phyloP scores from a whole-genome alignment of 495 filamentous ascomycete species.

The Penicillium goetzii region DNA sequence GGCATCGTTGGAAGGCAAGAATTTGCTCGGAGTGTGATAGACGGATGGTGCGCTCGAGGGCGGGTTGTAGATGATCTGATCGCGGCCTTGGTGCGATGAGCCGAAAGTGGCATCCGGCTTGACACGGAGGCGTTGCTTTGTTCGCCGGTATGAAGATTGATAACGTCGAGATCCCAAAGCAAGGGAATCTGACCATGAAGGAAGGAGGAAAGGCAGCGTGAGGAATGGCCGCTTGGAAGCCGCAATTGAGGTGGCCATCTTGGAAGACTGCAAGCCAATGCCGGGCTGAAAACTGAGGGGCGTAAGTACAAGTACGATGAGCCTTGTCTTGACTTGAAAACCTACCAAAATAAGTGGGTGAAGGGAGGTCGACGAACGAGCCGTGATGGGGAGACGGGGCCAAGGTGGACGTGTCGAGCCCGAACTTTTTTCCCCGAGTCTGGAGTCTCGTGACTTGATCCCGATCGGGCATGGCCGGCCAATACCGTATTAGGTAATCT shows the following conservation, averaged over 20 bases:
- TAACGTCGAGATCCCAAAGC: constrained; percentile 51
- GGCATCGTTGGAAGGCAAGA: constrained; percentile 79
- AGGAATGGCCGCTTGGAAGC: constrained; percentile 45
- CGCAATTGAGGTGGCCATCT: constrained; percentile 39
- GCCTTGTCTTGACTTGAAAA: neutral
- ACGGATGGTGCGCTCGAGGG: constrained; percentile 82
- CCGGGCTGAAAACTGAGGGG: neutral
- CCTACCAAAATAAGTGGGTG: constrained; percentile 6
- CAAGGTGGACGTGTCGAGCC: constrained; percentile 24
- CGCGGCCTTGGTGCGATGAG: constrained; percentile 45
- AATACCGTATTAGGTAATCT: constrained; percentile 6
- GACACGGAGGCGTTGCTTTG: constrained; percentile 71
- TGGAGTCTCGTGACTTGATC: constrained; percentile 33
- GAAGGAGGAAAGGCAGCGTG: constrained; percentile 47
- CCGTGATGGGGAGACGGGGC: constrained; percentile 11
- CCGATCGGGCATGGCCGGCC: constrained; percentile 11
- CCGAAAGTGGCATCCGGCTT: constrained; percentile 75
- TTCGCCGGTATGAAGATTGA: constrained; percentile 71
- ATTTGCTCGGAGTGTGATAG: constrained; percentile 85
- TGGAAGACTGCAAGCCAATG: constrained; percentile 17
- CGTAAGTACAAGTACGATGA: constrained; percentile 1
- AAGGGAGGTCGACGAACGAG: neutral
- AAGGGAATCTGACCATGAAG: constrained; percentile 42
- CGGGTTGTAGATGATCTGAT: constrained; percentile 91
- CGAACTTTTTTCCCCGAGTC: constrained; percentile 35